A percentile compares a stretch with the other conserved stretches of the same genome.
Evolutionary conservation across 1,284 basidiomycete species (phyloP).

Genomic region (Ceratobasidium theobromae): DNA sequence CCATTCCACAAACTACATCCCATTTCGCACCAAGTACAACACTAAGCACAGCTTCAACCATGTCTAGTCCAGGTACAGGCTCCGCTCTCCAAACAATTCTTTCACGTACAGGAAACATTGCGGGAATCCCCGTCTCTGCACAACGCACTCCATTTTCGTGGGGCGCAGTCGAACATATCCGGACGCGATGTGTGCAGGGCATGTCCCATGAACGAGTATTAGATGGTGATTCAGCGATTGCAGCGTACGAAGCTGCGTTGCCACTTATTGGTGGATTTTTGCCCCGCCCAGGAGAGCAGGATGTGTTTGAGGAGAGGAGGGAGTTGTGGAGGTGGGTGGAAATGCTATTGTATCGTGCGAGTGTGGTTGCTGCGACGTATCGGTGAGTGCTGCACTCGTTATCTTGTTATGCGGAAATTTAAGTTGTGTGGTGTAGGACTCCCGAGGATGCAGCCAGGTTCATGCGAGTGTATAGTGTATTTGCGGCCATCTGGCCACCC

Average conservation of each 20-base stretch:
- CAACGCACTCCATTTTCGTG: constrained; percentile 38
- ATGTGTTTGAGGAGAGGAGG: constrained; percentile 60
- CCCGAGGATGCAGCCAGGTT: constrained; percentile 43
- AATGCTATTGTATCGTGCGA: constrained; percentile 65
- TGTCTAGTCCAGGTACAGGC: constrained; percentile 51
- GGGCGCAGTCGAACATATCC: constrained; percentile 43
- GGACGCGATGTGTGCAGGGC: constrained; percentile 47
- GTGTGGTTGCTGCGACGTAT: constrained; percentile 53
- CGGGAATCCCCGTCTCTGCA: constrained; percentile 39
- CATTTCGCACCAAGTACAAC: constrained; percentile 20
- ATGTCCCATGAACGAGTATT: constrained; percentile 56
- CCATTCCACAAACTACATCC: neutral
- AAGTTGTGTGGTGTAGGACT: constrained; percentile 25
- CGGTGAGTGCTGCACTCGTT: constrained; percentile 22
- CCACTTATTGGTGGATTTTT: constrained; percentile 22
- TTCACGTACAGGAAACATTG: constrained; percentile 36
- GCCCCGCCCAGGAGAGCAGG: constrained; percentile 34
- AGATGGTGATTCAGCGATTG: constrained; percentile 53
- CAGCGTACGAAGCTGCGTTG: constrained; percentile 53
- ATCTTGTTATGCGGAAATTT: neutral
- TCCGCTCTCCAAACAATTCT: constrained; percentile 53
- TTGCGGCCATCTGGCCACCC: constrained; percentile 70
- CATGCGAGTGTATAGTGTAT: constrained; percentile 53
- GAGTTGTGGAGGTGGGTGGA: constrained; percentile 82
- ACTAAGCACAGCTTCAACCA: constrained; percentile 41